phyloP scores from a whole-genome alignment of 805 yeast species.

The Sungouiozyma intestinalis region DNA sequence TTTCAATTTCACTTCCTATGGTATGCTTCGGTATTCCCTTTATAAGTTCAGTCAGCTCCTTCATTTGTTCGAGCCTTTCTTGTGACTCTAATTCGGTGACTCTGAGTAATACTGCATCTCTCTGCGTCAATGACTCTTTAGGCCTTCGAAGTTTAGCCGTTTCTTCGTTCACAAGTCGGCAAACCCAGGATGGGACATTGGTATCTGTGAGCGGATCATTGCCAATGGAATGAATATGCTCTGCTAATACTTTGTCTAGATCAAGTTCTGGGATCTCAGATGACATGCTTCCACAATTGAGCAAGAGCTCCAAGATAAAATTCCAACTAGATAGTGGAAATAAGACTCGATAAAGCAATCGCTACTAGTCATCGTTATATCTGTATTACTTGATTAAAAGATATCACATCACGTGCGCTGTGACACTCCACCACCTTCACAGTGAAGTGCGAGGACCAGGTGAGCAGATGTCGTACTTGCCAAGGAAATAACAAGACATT shows the following conservation, averaged over 20 bases:
- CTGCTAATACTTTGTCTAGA: background rate
- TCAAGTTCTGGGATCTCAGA: background rate
- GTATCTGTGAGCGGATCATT: background rate
- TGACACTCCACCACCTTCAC: too few species aligned
- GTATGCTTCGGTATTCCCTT: conserved; percentile 21
- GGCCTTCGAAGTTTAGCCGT: conserved; percentile 2
- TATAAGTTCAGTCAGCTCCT: conserved; percentile 12
- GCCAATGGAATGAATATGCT: background rate
- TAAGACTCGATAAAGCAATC: too few species aligned
- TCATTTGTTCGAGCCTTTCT: conserved; percentile 10
- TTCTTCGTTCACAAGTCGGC: conserved; percentile 1
- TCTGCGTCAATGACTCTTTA: conserved; percentile 3
- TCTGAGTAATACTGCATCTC: conserved; percentile 11
- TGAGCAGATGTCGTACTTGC: too few species aligned
- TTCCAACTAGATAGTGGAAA: too few species aligned
- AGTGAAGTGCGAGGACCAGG: too few species aligned
- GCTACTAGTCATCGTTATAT: too few species aligned
- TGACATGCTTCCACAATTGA: background rate
- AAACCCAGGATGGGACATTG: background rate
- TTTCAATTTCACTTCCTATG: conserved; percentile 14
- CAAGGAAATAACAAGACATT: too few species aligned
- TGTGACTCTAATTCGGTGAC: conserved; percentile 14
- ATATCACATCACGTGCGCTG: too few species aligned
- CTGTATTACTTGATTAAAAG: too few species aligned
- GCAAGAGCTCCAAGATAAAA: background rate